Percentiles rank a stretch among this genome's conserved stretches.
Conservation (phyloP, 2,329 filamentous ascomycete genomes). For the Cytospora leucostoma region DNA sequence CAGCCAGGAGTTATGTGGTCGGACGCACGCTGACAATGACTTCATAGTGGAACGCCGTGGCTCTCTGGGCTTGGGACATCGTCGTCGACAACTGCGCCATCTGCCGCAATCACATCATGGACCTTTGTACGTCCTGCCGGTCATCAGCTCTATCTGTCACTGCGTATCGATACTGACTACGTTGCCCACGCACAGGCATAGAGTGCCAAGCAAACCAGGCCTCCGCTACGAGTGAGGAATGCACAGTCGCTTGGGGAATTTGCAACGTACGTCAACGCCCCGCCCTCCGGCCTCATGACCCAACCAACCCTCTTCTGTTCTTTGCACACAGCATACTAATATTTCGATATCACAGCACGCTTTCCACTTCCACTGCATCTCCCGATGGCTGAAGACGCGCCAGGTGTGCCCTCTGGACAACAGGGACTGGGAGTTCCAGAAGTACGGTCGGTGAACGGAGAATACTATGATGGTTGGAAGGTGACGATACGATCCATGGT, state of each 20-base stretch:
- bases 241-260: conserved; percentile 98
- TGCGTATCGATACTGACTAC: not conserved
- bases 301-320: not conserved
- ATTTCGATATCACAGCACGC: conserved; percentile 67
- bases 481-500: conserved; percentile 8
- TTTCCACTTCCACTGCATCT: conserved; percentile 99
- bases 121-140: conserved; percentile 69
- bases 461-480: conserved; percentile 2
- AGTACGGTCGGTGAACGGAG: conserved; percentile 71
- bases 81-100: conserved; percentile 99
- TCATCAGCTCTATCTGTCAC: not conserved
- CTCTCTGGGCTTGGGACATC: conserved; percentile 99
- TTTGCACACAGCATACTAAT: conserved; percentile 38
- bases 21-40: conserved; percentile 10
- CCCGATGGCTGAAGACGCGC: conserved; percentile 97
- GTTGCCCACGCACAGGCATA: conserved; percentile 63
- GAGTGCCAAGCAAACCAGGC: conserved; percentile 99
- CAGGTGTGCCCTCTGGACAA: conserved; percentile 98
- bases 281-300: not conserved
- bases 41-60: conserved; percentile 91
- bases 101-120: conserved; percentile 99
- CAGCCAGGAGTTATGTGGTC: conserved; percentile 12
- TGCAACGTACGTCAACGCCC: conserved; percentile 79
- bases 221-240: conserved; percentile 95
- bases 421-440: conserved; percentile 99